Evolutionary conservation across 192 early-diverging fungal species (phyloP).

Genomic region (Coemansia asiatica): DNA sequence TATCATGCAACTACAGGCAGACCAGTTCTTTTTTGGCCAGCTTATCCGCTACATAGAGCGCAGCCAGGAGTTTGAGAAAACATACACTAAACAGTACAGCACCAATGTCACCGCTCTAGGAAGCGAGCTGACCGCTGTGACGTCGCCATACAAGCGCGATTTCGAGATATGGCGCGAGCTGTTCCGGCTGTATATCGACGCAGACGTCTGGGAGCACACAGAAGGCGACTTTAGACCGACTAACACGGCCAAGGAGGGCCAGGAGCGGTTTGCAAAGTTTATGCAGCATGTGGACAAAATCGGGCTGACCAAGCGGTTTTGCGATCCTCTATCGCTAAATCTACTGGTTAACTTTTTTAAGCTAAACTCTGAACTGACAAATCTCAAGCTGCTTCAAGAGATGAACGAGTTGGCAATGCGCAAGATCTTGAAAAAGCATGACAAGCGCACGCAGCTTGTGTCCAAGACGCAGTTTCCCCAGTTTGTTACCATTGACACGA

Average conservation of each 20-base stretch:
- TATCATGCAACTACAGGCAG: conserved; percentile 48
- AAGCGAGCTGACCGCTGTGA: conserved; percentile 55
- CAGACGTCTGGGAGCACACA: conserved; percentile 66
- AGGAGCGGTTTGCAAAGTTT: conserved; percentile 62
- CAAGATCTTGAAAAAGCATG: conserved; percentile 90
- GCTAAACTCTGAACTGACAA: conserved; percentile 69
- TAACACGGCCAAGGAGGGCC: conserved; percentile 59
- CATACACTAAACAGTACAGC: conserved; percentile 57
- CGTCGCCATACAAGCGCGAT: conserved; percentile 75
- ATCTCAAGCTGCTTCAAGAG: conserved; percentile 70
- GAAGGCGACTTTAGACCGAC: conserved; percentile 62
- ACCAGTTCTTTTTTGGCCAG: conserved; percentile 62
- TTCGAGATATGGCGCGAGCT: conserved; percentile 70
- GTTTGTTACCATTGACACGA: conserved; percentile 32
- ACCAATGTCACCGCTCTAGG: conserved; percentile 58
- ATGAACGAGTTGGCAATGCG: conserved; percentile 75
- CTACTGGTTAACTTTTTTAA: conserved; percentile 51
- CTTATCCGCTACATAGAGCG: conserved; percentile 60
- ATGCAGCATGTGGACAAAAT: conserved; percentile 48
- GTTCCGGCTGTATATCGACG: conserved; percentile 67
- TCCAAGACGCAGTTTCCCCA: conserved; percentile 55
- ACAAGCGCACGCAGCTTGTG: conserved; percentile 74
- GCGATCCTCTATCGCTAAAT: conserved; percentile 42
- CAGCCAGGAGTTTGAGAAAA: conserved; percentile 59
- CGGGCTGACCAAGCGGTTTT: conserved; percentile 24